phyloP scores from a whole-genome alignment of 805 yeast species.

The Saccharomycopsis fermentans region DNA sequence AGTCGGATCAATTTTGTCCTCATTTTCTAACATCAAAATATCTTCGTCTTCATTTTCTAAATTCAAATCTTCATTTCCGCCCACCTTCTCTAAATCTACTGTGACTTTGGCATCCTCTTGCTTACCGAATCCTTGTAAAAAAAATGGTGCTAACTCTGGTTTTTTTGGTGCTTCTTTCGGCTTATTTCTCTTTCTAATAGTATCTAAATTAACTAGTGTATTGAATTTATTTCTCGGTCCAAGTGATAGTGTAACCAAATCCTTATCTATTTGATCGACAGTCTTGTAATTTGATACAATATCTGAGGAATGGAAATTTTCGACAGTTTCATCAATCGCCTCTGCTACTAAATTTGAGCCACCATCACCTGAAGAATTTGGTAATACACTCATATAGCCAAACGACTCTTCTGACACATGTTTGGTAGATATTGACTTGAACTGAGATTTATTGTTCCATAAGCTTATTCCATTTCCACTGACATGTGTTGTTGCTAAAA shows the following conservation, averaged over 20 bases:
- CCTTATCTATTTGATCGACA: conserved; percentile 49
- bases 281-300: conserved; percentile 35
- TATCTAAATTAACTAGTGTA: conserved; percentile 72
- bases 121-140: conserved; percentile 57
- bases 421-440: conserved; percentile 61
- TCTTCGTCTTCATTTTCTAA: conserved; percentile 23
- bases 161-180: conserved; percentile 84
- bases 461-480: conserved; percentile 79
- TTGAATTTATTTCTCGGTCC: conserved; percentile 72
- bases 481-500: conserved; percentile 87
- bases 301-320: conserved; percentile 12
- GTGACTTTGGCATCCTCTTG: conserved; percentile 23
- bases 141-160: conserved; percentile 74
- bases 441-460: conserved; percentile 90
- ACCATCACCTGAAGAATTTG: conserved; percentile 71
- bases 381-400: conserved; percentile 42
- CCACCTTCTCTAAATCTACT: conserved; percentile 19
- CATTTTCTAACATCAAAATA: conserved; percentile 17
- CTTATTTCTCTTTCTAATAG: conserved; percentile 76
- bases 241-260: conserved; percentile 61
- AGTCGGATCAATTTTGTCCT: conserved; percentile 17
- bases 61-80: conserved; percentile 17
- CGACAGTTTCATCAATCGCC: conserved; percentile 40
- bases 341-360: conserved; percentile 67
- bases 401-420: conserved; percentile 71